These are phyloP conservation scores for Pestalotiopsis sp. DNA, from an alignment of 2,329 filamentous ascomycete genomes.

Conservation along the genomic window DNA sequence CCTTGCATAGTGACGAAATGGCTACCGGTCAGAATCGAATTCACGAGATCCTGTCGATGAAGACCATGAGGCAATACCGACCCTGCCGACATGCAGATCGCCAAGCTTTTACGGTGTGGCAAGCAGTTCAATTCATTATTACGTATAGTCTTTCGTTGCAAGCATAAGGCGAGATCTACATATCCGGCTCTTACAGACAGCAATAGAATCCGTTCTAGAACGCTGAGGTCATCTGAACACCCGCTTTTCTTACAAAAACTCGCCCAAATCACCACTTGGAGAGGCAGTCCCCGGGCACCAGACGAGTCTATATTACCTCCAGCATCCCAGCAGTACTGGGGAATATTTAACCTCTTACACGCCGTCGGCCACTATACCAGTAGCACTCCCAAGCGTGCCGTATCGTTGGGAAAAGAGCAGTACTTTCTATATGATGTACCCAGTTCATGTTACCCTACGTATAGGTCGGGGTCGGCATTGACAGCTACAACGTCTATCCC, in stretches of 20 bases:
- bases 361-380: neutral
- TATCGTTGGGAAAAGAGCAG: neutral
- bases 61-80: too few species aligned
- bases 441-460: neutral
- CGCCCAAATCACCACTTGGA: neutral
- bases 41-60: neutral
- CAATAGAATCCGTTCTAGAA: too few species aligned
- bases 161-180: too few species aligned
- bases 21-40: neutral
- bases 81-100: too few species aligned
- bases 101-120: neutral
- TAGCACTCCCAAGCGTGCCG: neutral
- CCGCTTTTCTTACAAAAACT: neutral
- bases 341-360: slow-evolving; percentile 6
- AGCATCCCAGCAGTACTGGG: neutral
- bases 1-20: neutral
- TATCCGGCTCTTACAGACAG: too few species aligned
- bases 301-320: neutral
- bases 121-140: neutral
- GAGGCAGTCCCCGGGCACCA: neutral
- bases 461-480: neutral
- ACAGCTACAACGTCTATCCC: neutral
- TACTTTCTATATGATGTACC: neutral
- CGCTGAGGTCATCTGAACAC: neutral
- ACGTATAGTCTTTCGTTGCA: neutral